Evolutionary conservation across 192 early-diverging fungal genomes (phyloP).

Genomic region (Umbelopsis isabellina): DNA sequence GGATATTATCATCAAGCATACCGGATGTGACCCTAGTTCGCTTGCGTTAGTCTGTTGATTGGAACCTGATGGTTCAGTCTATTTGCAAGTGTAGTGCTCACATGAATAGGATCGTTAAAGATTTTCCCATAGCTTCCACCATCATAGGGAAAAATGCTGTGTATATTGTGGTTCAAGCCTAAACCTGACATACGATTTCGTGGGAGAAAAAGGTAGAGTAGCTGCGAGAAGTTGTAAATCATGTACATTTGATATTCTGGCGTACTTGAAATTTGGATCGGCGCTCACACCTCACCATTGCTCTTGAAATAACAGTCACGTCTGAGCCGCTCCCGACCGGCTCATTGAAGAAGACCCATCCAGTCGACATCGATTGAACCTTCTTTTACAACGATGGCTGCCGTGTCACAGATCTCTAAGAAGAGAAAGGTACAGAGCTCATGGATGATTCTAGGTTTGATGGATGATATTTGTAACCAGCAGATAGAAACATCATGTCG

Average conservation of each 20-base stretch:
- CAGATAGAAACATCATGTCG: conserved; percentile 22
- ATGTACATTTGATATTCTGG: background rate
- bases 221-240: background rate
- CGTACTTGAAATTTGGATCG: background rate
- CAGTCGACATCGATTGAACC: conserved; percentile 1
- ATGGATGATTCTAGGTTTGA: background rate
- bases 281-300: background rate
- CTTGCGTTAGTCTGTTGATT: too few relatives aligned
- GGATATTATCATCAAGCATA: background rate
- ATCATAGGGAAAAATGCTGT: background rate
- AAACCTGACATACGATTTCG: background rate
- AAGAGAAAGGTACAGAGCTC: conserved; percentile 62
- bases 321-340: background rate
- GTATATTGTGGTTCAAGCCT: background rate
- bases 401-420: conserved; percentile 63
- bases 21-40: conserved; percentile 8
- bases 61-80: background rate
- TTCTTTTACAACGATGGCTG: conserved; percentile 24
- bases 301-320: background rate
- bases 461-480: background rate
- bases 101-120: conserved; percentile 81
- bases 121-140: conserved; percentile 22
- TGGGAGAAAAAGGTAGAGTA: background rate
- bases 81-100: conserved; percentile 14
- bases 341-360: background rate